phyloP scores from a whole-genome alignment of 345 rosid genomes.

The Lumnitzera racemosa region DNA sequence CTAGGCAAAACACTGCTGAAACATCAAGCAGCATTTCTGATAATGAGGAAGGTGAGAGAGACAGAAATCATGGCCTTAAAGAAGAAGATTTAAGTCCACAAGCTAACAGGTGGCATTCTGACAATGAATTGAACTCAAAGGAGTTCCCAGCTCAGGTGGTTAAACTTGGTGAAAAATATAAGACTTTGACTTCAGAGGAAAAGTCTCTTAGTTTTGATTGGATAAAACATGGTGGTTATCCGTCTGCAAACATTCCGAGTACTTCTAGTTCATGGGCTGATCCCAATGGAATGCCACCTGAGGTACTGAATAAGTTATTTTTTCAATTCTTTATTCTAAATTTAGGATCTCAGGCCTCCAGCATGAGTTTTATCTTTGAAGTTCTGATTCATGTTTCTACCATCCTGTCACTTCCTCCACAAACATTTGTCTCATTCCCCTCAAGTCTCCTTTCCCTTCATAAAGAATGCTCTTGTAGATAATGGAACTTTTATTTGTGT shows the following conservation, averaged over 20 bases:
- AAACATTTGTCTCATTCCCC: background rate
- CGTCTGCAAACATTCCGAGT: conserved; percentile 19
- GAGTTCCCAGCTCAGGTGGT: conserved; percentile 39
- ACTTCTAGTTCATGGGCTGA: conserved; percentile 34
- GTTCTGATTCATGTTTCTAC: background rate
- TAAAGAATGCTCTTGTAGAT: no score
- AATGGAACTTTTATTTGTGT: no score
- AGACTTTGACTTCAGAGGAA: conserved; percentile 19
- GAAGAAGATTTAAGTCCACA: conserved; percentile 36
- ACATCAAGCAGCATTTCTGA: conserved; percentile 57
- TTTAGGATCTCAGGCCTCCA: background rate
- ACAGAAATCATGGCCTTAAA: conserved; percentile 36
- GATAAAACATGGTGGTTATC: conserved; percentile 24
- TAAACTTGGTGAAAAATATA: conserved; percentile 36
- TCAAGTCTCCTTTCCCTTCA: conserved; percentile 1
- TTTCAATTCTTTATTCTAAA: background rate
- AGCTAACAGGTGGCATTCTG: conserved; percentile 71
- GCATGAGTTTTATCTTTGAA: background rate
- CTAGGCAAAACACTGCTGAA: conserved; percentile 42
- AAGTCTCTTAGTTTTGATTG: conserved; percentile 31
- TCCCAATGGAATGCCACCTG: conserved; percentile 87
- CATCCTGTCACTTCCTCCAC: background rate
- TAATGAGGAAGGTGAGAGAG: conserved; percentile 47
- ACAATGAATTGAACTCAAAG: conserved; percentile 61
- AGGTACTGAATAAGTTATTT: conserved; percentile 39